A percentile compares a stretch with the other conserved stretches of the same genome.
Conservation (phyloP, 768 basidiomycete genomes). For the Dioszegia aurantiaca region DNA sequence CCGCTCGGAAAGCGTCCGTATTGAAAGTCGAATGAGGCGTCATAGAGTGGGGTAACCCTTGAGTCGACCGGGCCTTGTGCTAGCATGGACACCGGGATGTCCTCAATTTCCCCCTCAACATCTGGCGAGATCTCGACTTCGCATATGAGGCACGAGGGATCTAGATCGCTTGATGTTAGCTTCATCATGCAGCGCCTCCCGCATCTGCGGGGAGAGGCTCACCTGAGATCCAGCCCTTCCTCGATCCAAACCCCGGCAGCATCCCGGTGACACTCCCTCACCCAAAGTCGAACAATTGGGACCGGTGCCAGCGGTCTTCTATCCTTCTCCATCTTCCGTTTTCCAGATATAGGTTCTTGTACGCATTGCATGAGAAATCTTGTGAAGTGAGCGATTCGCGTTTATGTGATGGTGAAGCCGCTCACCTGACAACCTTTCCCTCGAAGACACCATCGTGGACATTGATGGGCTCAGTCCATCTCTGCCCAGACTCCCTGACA, state of each 20-base stretch:
- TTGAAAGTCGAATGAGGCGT: background rate
- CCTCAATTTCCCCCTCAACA: background rate
- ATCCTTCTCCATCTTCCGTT: conserved; percentile 46
- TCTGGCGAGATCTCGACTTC: conserved; percentile 25
- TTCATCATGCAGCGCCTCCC: background rate
- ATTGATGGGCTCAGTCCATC: conserved; percentile 17
- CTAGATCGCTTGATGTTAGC: conserved; percentile 24
- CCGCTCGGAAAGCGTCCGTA: too few relatives aligned
- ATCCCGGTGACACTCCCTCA: conserved; percentile 20
- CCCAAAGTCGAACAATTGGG: conserved; percentile 37
- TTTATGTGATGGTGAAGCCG: background rate
- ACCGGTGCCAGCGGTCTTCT: conserved; percentile 41
- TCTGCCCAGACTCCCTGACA: background rate
- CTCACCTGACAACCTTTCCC: conserved; percentile 24
- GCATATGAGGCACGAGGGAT: conserved; percentile 35
- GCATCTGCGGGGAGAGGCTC: conserved; percentile 1
- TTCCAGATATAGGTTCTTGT: conserved; percentile 39
- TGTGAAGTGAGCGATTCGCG: background rate
- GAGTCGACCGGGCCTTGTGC: background rate
- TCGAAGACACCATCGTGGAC: conserved; percentile 22
- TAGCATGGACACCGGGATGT: background rate
- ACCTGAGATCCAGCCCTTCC: conserved; percentile 37
- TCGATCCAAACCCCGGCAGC: conserved; percentile 26
- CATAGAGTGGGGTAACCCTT: background rate
- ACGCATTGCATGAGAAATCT: conserved; percentile 14